Base-by-base conservation (phyloP, 345 rosid genomes). In the Syzygium aromaticum region DNA sequence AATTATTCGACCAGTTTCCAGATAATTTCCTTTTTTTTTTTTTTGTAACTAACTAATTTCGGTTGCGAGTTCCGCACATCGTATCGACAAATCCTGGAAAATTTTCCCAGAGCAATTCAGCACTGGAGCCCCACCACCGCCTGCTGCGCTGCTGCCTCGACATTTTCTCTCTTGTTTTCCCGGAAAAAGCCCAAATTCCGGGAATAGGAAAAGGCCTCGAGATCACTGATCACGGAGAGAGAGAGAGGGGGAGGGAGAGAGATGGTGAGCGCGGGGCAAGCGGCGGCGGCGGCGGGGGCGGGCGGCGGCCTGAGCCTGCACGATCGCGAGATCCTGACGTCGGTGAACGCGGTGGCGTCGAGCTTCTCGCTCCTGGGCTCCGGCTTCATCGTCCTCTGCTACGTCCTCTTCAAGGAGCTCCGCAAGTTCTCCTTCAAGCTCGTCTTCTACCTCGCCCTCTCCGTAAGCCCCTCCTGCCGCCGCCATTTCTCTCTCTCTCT, bases 351-450 rank as follows among this genome's bases (percentile, higher is more conserved):
- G 40, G 96, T 93, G 28, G 98, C 98, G 14, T 95, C 98, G 3
- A 94, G 94, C 90, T 93, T 97, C 46, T 97, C 99, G 2, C 94
- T 97, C 46, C 89, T 96, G 30, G 98, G 98, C 27, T 97, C 99
- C 28, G 90, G 96, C 49, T 97, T 97, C 93, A 97, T 97, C 15
- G 99, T 97, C 3, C 94, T 94, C 49, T 97, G 99, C 92, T 97
- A 97, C 88, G 89, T 91, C 46, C 98, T 97, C 92, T 95, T 95
- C 95, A 94, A 94, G 88, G 98, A 97, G 87, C 98, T 97, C 54
- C 96, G 98, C 91, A 97, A 97, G 89, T 94, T 96, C 94, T 97
- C 99, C 88, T 96, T 97, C 94, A 97, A 97, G 94, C 99, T 97
- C 91, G 95, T 97, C 91, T 95, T 96, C 94, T 96, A 93, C 93